phyloP scores from a whole-genome alignment of 768 basidiomycete species.

The Mycena maculata region DNA sequence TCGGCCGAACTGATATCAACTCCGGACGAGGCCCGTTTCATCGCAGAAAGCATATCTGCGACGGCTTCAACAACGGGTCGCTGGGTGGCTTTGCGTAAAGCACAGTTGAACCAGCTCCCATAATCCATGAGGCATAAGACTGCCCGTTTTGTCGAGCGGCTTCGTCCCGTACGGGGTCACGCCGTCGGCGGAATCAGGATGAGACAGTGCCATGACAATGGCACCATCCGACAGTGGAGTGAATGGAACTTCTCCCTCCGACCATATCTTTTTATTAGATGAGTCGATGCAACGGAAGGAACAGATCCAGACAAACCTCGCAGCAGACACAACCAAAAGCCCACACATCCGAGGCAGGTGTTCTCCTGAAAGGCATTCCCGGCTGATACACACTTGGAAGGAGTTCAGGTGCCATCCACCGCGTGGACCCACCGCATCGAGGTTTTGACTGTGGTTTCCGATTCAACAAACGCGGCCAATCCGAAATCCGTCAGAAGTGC shows the following conservation, averaged over 20 bases:
- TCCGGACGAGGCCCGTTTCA: background rate
- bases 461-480: conserved; percentile 5
- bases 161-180: background rate
- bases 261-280: background rate
- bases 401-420: conserved; percentile 15
- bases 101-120: conserved; percentile 4
- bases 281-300: background rate
- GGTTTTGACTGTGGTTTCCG: conserved; percentile 2
- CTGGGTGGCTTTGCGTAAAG: background rate
- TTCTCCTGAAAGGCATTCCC: background rate
- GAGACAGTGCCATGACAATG: background rate
- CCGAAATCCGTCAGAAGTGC: conserved; percentile 7
- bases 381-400: background rate
- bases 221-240: conserved; percentile 4
- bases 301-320: background rate
- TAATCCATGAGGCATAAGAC: background rate
- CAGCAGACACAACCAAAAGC: conserved; percentile 13
- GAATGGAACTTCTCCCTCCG: conserved; percentile 3
- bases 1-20: background rate
- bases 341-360: conserved; percentile 4
- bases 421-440: too few relatives aligned
- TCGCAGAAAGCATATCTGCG: background rate
- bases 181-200: background rate
- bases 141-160: conserved; percentile 1
- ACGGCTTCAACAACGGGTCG: background rate